A percentile compares a stretch with the other conserved stretches of the same genome.
Evolutionary conservation across 225 moss, liverwort and hornwort genomes (phyloP).

Genomic region (Sphagnum contortum): DNA sequence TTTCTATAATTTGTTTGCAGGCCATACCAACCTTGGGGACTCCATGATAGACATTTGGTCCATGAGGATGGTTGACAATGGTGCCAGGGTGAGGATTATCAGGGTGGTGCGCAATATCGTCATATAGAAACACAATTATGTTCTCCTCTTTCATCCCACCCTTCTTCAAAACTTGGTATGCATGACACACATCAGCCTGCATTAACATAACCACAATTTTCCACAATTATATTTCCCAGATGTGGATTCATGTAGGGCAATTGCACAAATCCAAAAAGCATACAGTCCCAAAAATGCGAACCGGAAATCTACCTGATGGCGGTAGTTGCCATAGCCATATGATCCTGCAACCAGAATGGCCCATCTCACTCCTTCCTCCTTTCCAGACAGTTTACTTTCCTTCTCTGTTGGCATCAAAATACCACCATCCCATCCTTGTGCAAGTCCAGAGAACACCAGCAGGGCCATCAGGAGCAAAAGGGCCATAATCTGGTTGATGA

Average conservation of each 20-base stretch:
- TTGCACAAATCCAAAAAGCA: neutral
- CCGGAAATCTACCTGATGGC: slow-evolving; percentile 21
- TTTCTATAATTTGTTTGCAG: no score
- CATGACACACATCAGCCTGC: slow-evolving; percentile 59
- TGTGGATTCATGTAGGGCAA: neutral
- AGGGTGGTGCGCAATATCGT: slow-evolving; percentile 36
- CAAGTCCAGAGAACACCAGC: no score
- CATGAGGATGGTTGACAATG: slow-evolving; percentile 40
- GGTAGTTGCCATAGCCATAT: slow-evolving; percentile 32
- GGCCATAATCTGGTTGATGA: no score
- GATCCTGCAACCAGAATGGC: slow-evolving; percentile 34
- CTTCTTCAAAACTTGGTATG: slow-evolving; percentile 40
- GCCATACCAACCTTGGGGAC: slow-evolving; percentile 37
- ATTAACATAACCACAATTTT: neutral
- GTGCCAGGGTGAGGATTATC: slow-evolving; percentile 42
- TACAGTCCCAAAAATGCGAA: neutral
- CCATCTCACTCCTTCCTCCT: slow-evolving; percentile 13
- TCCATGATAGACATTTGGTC: slow-evolving; percentile 35
- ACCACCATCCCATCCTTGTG: slow-evolving; percentile 15
- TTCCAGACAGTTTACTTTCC: neutral
- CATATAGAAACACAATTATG: slow-evolving; percentile 53
- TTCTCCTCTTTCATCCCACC: slow-evolving; percentile 52
- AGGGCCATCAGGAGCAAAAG: no score
- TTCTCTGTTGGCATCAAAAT: slow-evolving; percentile 25
- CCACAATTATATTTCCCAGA: neutral